Evolutionary conservation across 129 eudicot genomes (phyloP).

Genomic region (Solidago caesia): DNA sequence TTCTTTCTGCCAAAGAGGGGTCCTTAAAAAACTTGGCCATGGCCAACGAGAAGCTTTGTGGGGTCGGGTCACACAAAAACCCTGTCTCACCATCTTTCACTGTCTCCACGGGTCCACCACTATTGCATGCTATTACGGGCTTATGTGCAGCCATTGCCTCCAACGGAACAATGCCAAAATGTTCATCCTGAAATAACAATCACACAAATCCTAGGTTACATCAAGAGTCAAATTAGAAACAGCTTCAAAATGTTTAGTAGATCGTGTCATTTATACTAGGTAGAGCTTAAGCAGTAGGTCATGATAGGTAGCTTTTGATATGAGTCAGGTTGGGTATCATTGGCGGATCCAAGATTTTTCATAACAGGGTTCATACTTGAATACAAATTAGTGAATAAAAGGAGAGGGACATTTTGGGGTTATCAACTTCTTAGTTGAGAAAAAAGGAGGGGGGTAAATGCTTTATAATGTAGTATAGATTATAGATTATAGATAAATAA

Average conservation of each 20-base stretch:
- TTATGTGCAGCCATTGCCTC: constrained; percentile 94
- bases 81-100: constrained; percentile 62
- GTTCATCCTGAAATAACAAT: constrained; percentile 58
- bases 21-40: constrained; percentile 60
- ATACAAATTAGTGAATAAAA: too few species aligned
- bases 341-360: too few species aligned
- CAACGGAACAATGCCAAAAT: constrained; percentile 87
- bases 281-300: background rate
- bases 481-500: too few species aligned
- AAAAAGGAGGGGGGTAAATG: too few species aligned
- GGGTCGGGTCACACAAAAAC: constrained; percentile 71
- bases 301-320: too few species aligned
- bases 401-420: too few species aligned
- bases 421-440: too few species aligned
- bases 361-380: too few species aligned
- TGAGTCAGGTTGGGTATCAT: too few species aligned
- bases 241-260: background rate
- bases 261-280: background rate
- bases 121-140: constrained; percentile 88
- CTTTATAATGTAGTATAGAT: too few species aligned
- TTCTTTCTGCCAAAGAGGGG: constrained; percentile 46
- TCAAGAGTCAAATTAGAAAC: background rate
- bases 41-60: constrained; percentile 55
- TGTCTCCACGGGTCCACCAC: constrained; percentile 95
- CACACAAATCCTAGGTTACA: background rate